These are phyloP conservation scores for Phytomonas serpens DNA, from an alignment of 208 protist genomes.

Conservation along the genomic window DNA sequence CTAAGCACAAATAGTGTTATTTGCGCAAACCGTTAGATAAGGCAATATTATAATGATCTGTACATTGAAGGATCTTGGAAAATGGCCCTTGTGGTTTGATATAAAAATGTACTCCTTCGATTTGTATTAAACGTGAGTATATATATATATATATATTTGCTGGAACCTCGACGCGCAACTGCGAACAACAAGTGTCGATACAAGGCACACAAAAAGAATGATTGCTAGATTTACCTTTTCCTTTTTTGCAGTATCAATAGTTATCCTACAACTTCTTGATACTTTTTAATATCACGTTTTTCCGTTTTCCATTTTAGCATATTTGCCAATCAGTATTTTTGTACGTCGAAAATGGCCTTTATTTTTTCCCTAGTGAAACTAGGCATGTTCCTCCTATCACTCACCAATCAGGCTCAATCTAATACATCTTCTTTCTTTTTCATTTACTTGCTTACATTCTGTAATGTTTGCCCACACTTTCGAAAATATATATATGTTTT, in stretches of 20 bases:
- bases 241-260: background rate
- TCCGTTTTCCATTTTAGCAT: background rate
- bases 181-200: background rate
- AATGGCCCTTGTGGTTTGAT: background rate
- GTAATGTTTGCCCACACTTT: slow-evolving; percentile 2
- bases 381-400: background rate
- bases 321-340: background rate
- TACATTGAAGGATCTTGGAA: background rate
- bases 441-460: slow-evolving; percentile 3
- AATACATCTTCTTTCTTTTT: slow-evolving; percentile 19
- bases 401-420: background rate
- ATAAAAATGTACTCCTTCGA: background rate
- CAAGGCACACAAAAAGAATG: background rate
- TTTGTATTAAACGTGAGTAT: background rate
- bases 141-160: background rate
- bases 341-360: background rate
- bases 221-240: background rate
- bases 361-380: background rate
- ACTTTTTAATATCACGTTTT: background rate
- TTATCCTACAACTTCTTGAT: background rate
- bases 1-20: background rate
- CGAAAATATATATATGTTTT: background rate
- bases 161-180: background rate
- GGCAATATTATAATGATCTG: background rate
- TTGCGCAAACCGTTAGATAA: background rate